Evolutionary conservation across 345 rosid genomes (phyloP).

Genomic region (Citrus unshiu): DNA sequence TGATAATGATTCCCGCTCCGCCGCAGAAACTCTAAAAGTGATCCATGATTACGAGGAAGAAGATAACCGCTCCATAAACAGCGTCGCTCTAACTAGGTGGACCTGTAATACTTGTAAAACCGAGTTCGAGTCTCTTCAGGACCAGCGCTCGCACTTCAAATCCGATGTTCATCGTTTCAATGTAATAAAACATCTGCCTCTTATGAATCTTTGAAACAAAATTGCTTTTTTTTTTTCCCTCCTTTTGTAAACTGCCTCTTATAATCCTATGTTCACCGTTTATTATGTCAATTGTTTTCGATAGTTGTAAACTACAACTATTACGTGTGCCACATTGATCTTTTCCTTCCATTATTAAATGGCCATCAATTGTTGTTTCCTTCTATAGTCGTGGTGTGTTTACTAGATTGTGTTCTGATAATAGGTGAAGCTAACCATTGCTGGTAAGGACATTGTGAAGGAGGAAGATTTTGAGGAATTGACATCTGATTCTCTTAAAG

Average conservation of each 20-base stretch:
- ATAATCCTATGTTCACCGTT: too few species aligned
- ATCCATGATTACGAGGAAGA: constrained; percentile 23
- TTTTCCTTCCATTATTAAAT: not conserved
- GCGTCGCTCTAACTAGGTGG: constrained; percentile 51
- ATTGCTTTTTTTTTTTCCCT: too few species aligned
- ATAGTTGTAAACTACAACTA: not conserved
- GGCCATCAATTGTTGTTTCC: not conserved
- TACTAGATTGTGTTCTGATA: constrained; percentile 9
- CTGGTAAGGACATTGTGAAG: constrained; percentile 68
- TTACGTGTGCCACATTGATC: not conserved
- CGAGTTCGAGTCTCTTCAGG: constrained; percentile 77
- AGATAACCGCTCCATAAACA: constrained; percentile 27
- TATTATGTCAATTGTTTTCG: too few species aligned
- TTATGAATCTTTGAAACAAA: too few species aligned
- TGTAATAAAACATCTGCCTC: constrained; percentile 29
- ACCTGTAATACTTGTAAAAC: constrained; percentile 85
- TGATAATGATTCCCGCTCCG: constrained; percentile 16
- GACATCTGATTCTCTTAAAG: constrained; percentile 66
- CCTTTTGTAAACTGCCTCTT: too few species aligned
- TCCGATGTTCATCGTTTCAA: constrained; percentile 89
- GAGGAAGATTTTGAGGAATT: constrained; percentile 88
- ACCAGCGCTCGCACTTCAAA: constrained; percentile 90
- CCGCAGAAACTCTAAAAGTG: constrained; percentile 23
- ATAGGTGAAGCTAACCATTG: constrained; percentile 77
- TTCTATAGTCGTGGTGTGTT: not conserved